A percentile compares a stretch with the other conserved stretches of the same genome.
Evolutionary conservation across 2,329 filamentous ascomycete genomes (phyloP).

Genomic region (Aspergillus texensis): DNA sequence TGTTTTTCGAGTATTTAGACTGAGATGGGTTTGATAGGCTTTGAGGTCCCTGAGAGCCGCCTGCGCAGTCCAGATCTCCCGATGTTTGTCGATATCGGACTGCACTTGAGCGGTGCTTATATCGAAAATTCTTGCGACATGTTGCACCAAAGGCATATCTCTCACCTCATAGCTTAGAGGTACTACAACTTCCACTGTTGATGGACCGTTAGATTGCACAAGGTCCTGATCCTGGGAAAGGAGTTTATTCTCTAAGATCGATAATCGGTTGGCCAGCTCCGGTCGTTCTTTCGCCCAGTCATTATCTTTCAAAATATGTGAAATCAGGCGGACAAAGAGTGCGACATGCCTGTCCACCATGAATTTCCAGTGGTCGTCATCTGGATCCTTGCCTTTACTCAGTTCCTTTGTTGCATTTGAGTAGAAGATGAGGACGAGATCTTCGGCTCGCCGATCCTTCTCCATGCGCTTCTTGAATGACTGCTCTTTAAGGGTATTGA

Average conservation of each 20-base stretch:
- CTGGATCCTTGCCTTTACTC: conserved; percentile 71
- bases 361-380: conserved; percentile 86
- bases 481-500: conserved; percentile 88
- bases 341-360: conserved; percentile 94
- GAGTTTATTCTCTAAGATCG: conserved; percentile 87
- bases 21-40: conserved; percentile 86
- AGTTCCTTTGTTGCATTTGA: conserved; percentile 91
- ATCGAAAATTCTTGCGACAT: conserved; percentile 84
- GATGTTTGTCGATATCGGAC: conserved; percentile 81
- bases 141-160: conserved; percentile 92
- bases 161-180: conserved; percentile 90
- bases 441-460: conserved; percentile 90
- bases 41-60: conserved; percentile 90
- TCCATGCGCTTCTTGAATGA: conserved; percentile 89
- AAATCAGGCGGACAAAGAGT: conserved; percentile 86
- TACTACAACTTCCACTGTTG: conserved; percentile 77
- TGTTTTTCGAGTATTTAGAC: conserved; percentile 74
- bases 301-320: conserved; percentile 76
- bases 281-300: conserved; percentile 83
- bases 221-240: conserved; percentile 93
- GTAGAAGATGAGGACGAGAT: conserved; percentile 93
- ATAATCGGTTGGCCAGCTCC: conserved; percentile 77
- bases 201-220: conserved; percentile 61
- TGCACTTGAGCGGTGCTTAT: conserved; percentile 79
- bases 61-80: conserved; percentile 83